These are phyloP conservation scores for Colletotrichum musae DNA, from an alignment of 2,329 filamentous ascomycete genomes.

Conservation along the genomic window DNA sequence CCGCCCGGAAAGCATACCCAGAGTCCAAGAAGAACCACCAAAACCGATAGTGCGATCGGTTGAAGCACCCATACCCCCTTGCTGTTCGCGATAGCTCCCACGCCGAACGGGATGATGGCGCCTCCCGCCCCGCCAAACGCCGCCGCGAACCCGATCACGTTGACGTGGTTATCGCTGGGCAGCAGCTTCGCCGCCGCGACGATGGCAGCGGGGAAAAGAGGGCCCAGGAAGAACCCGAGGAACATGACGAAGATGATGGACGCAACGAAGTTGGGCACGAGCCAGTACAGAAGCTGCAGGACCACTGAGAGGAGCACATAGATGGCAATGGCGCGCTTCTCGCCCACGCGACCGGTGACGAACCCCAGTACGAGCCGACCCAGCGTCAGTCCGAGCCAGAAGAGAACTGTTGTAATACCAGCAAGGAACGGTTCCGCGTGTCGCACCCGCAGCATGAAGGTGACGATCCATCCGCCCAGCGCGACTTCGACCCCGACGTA, in stretches of 20 bases:
- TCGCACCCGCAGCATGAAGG: slow-evolving; percentile 87
- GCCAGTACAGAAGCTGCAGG: slow-evolving; percentile 83
- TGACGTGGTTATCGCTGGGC: slow-evolving; percentile 80
- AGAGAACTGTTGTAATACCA: slow-evolving; percentile 83
- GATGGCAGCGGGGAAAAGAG: slow-evolving; percentile 82
- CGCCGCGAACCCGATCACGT: slow-evolving; percentile 84
- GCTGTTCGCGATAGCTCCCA: slow-evolving; percentile 76
- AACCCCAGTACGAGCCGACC: slow-evolving; percentile 83
- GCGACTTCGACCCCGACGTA: slow-evolving; percentile 87
- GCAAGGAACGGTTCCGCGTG: slow-evolving; percentile 78
- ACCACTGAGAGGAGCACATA: slow-evolving; percentile 77
- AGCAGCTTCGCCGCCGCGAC: slow-evolving; percentile 82
- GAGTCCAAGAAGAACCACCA: slow-evolving; percentile 59
- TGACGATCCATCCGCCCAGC: slow-evolving; percentile 83
- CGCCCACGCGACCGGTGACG: slow-evolving; percentile 74
- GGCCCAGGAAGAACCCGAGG: slow-evolving; percentile 85
- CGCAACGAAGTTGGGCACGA: slow-evolving; percentile 82
- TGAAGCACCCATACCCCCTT: slow-evolving; percentile 71
- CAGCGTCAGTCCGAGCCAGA: slow-evolving; percentile 86
- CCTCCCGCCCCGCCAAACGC: slow-evolving; percentile 83
- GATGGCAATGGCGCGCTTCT: slow-evolving; percentile 22
- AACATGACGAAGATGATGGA: slow-evolving; percentile 80
- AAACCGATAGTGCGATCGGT: slow-evolving; percentile 66
- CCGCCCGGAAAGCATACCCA: slow-evolving; percentile 53
- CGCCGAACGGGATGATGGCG: slow-evolving; percentile 75